A percentile compares a stretch with the other conserved stretches of the same genome.
Conservation (phyloP, 2,329 filamentous ascomycete genomes). For the Penicillium sumatraense region DNA sequence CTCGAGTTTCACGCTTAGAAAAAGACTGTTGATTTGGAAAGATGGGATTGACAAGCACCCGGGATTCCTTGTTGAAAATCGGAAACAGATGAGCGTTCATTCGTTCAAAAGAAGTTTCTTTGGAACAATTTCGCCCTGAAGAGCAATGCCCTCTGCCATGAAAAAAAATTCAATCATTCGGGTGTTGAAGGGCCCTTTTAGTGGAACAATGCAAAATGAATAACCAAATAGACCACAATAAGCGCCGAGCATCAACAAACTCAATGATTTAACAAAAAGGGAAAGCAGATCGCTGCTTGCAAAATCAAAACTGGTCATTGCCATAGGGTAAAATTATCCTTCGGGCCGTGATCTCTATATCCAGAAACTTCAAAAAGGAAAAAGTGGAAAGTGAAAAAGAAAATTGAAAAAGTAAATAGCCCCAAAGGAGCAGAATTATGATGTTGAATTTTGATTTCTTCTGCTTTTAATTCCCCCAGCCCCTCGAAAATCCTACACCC, state of each 20-base stretch:
- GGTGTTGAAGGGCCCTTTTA: constrained; percentile 14
- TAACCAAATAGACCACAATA: neutral
- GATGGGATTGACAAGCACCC: neutral
- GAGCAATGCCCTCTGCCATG: neutral
- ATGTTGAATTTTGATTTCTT: constrained; percentile 30
- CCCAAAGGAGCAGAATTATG: constrained; percentile 17
- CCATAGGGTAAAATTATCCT: constrained; percentile 2
- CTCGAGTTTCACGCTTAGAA: too few species aligned
- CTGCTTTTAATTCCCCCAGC: constrained; percentile 14
- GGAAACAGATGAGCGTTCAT: constrained; percentile 1
- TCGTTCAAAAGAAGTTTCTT: too few species aligned
- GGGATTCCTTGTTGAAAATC: constrained; percentile 33
- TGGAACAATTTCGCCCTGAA: constrained; percentile 9
- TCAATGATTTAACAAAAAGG: neutral
- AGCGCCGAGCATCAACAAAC: constrained; percentile 3
- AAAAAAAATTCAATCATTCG: constrained; percentile 29
- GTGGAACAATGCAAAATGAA: constrained; percentile 1
- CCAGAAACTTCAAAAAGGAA: constrained; percentile 10
- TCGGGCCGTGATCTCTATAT: constrained; percentile 20
- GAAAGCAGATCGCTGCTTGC: constrained; percentile 12
- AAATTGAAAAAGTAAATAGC: constrained; percentile 5
- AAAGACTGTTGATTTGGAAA: neutral
- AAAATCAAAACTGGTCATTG: constrained; percentile 1
- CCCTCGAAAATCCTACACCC: constrained; percentile 15
- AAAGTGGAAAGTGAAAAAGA: constrained; percentile 3